A percentile compares a stretch with the other conserved stretches of the same genome.
phyloP scores from a whole-genome alignment of 768 basidiomycete species.

The Clitopilus hobsonii region DNA sequence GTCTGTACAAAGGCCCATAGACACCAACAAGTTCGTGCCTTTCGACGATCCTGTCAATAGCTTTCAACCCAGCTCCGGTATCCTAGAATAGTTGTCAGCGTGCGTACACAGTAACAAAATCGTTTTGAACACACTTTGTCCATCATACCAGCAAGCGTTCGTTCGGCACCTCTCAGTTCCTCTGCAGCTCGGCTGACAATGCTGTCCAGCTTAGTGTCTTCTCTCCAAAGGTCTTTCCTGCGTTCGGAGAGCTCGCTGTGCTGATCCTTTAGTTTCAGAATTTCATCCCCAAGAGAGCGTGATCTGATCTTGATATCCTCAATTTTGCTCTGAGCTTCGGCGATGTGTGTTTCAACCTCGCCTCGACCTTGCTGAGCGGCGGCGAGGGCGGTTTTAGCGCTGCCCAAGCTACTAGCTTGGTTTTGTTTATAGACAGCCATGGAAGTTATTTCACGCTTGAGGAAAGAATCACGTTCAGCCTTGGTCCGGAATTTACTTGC shows the following conservation, averaged over 20 bases:
- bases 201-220: slow-evolving; percentile 85
- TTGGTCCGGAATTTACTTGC: slow-evolving; percentile 80
- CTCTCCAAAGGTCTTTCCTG: slow-evolving; percentile 92
- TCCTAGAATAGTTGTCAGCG: slow-evolving; percentile 48
- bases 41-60: slow-evolving; percentile 81
- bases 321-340: slow-evolving; percentile 50
- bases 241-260: slow-evolving; percentile 68
- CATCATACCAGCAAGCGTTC: slow-evolving; percentile 85
- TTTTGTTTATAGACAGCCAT: slow-evolving; percentile 56
- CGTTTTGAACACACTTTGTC: slow-evolving; percentile 62
- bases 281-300: slow-evolving; percentile 57
- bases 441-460: slow-evolving; percentile 73
- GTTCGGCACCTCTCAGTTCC: slow-evolving; percentile 78
- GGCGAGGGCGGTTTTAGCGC: slow-evolving; percentile 46
- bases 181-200: slow-evolving; percentile 72
- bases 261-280: slow-evolving; percentile 58
- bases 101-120: background rate
- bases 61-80: slow-evolving; percentile 82
- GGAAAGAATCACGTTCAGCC: slow-evolving; percentile 77
- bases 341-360: slow-evolving; percentile 57
- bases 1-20: slow-evolving; percentile 89
- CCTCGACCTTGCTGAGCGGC: slow-evolving; percentile 40
- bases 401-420: slow-evolving; percentile 53
- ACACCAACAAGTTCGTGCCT: slow-evolving; percentile 75
- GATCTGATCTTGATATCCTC: slow-evolving; percentile 60